Percentiles rank a stretch among this genome's conserved stretches.
phyloP scores from a whole-genome alignment of 768 basidiomycete genomes.

The Exsudoporus frostii region DNA sequence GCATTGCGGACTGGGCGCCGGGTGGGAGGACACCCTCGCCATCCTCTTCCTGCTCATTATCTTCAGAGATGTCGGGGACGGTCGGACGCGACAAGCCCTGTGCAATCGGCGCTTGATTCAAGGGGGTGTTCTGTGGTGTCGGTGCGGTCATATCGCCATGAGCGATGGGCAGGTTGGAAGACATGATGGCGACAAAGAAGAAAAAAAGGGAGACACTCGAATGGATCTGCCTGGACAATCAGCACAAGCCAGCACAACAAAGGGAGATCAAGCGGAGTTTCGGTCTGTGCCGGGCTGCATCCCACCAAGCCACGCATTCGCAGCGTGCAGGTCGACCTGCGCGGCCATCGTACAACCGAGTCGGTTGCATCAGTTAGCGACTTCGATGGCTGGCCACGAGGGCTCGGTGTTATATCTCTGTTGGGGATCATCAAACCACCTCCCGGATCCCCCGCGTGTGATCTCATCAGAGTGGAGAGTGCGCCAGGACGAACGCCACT shows the following conservation, averaged over 20 bases:
- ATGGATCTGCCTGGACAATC: conserved; percentile 23
- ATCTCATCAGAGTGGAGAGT: no score
- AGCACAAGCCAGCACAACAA: conserved; percentile 20
- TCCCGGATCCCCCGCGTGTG: no score
- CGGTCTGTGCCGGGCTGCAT: conserved; percentile 29
- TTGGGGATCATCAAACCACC: no score
- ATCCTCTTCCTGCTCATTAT: conserved; percentile 67
- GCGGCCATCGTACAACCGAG: neutral
- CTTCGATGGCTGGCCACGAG: no score
- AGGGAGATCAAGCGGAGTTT: conserved; percentile 34
- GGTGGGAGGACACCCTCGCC: conserved; percentile 44
- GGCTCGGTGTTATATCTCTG: no score
- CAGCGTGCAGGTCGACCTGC: no score
- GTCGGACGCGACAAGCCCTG: conserved; percentile 80
- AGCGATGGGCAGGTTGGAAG: conserved; percentile 64
- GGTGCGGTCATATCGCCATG: conserved; percentile 71
- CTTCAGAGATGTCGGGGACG: conserved; percentile 84
- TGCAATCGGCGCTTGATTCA: conserved; percentile 77
- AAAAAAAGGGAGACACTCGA: conserved; percentile 21
- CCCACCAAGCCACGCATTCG: neutral
- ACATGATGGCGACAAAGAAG: conserved; percentile 46
- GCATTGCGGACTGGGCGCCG: conserved; percentile 60
- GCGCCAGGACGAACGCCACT: neutral
- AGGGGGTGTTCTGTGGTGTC: conserved; percentile 91
- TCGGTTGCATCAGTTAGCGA: no score